These are phyloP conservation scores for Boletus rubroflammeus DNA, from an alignment of 768 basidiomycete genomes.

Conservation along the genomic window DNA sequence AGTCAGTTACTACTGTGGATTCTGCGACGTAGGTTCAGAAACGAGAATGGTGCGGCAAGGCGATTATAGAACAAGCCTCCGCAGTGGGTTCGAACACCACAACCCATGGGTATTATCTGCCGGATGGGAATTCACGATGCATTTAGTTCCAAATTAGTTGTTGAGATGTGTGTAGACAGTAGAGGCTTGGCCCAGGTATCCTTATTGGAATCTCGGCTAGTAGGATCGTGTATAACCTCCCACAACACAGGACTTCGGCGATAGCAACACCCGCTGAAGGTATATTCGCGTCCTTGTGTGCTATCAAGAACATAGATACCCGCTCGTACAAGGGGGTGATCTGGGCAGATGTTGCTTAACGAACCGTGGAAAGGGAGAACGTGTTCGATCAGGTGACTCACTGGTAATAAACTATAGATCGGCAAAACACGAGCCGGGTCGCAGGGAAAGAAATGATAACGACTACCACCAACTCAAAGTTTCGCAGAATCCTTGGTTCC, in stretches of 20 bases:
- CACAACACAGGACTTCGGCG: background rate
- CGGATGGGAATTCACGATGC: background rate
- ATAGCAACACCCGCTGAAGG: background rate
- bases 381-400: background rate
- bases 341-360: background rate
- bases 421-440: background rate
- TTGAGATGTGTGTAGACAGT: background rate
- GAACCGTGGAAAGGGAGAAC: background rate
- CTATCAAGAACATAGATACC: background rate
- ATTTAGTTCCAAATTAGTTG: background rate
- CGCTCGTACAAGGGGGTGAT: background rate
- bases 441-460: background rate
- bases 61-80: background rate
- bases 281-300: background rate
- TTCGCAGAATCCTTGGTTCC: conserved; percentile 15
- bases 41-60: background rate
- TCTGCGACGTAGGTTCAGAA: background rate
- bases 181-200: background rate
- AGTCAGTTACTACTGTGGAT: background rate
- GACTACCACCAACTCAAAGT: conserved; percentile 16
- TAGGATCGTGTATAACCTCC: conserved; percentile 1
- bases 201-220: background rate
- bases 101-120: background rate
- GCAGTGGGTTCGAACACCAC: background rate
- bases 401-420: background rate